Conservation (phyloP, 257 asterid genomes). For the Rehmannia glutinosa region DNA sequence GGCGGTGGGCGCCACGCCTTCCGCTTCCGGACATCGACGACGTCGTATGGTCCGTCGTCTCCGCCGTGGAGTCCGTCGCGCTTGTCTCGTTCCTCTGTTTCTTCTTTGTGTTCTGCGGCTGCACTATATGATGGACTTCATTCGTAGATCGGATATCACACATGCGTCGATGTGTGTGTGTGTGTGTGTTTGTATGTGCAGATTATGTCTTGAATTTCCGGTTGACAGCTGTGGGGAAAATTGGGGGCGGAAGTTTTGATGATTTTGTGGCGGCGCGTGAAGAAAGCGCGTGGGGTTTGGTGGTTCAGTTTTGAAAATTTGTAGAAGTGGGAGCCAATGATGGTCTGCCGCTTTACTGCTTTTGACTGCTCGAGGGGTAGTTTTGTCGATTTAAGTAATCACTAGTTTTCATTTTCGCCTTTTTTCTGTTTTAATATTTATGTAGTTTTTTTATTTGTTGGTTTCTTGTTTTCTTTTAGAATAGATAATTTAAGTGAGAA, state of each 20-base stretch:
- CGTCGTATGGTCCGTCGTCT: constrained; percentile 51
- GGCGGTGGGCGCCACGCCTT: constrained; percentile 34
- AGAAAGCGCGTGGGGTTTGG: constrained; percentile 9
- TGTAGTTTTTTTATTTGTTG: not conserved
- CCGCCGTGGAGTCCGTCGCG: constrained; percentile 59
- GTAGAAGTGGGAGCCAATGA: not conserved
- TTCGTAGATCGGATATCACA: too few species aligned
- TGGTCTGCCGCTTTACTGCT: not conserved
- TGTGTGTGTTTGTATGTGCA: not conserved
- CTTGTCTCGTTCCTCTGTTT: constrained; percentile 53
- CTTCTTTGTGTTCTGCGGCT: constrained; percentile 65
- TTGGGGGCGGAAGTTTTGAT: not conserved
- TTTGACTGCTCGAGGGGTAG: constrained; percentile 6
- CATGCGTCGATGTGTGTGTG: not conserved
- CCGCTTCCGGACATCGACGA: constrained; percentile 48
- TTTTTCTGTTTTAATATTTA: not conserved
- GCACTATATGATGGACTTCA: constrained; percentile 40
- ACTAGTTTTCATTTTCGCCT: too few species aligned
- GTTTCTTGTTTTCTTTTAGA: too few species aligned
- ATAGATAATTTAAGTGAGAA: too few species aligned
- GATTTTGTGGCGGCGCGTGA: constrained; percentile 13
- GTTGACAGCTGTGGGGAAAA: too few species aligned
- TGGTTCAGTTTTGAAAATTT: constrained; percentile 3
- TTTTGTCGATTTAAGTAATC: not conserved
- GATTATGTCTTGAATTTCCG: not conserved